Base-by-base conservation (phyloP, 108 stramenopile species). In the Conticribra guillardii region DNA sequence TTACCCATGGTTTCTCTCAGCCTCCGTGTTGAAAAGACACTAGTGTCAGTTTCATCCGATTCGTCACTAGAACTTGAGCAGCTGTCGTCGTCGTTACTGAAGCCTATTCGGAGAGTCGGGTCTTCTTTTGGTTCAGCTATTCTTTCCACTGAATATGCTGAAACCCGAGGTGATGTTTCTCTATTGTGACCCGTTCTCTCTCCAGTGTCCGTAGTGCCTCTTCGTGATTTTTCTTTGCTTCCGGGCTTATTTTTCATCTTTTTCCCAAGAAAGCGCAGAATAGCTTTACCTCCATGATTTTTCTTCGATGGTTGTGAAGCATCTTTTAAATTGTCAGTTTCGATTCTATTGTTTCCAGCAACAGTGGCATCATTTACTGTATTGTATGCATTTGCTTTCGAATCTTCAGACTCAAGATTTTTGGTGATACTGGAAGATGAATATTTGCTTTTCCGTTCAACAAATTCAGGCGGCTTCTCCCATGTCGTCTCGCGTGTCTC, bases 401-500 rank as follows among this genome's bases (percentile, higher is more conserved):
- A 56, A 52, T 41, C 29, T n/a, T 26, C 56, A 32, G 30, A 58
- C 62, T 52, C 74, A 46, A 22, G n/a, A 8, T 22, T 21, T 23
- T 75, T 54, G 54, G 23, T 56, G 24, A 34, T 28, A 28, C 49
- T 57, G 18, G 29, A 15, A 62, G 22, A 34, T 47, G 44, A 46
- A 34, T 64, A 44, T 15, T 30, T 28, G 37, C 37, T 60, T 47
- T 60, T 57, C 19, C 41, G 63, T 32, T 37, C 59, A 19, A 55
- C 60, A 47, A 61, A 79, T 0, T 53, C 70, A 9, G 51, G 14
- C 3, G 77, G 77, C 33, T 67, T 79, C 7, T 79, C 65, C 77
- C 77, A 79, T 34, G 77, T 71, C 29, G 77, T 79, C 70, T 78
- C 34, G 47, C 86, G 71, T 18, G 92, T 89, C 47, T 72, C 67